A percentile compares a stretch with the other conserved stretches of the same genome.
phyloP scores from a whole-genome alignment of 1,284 basidiomycete species.

The Grifola frondosa region DNA sequence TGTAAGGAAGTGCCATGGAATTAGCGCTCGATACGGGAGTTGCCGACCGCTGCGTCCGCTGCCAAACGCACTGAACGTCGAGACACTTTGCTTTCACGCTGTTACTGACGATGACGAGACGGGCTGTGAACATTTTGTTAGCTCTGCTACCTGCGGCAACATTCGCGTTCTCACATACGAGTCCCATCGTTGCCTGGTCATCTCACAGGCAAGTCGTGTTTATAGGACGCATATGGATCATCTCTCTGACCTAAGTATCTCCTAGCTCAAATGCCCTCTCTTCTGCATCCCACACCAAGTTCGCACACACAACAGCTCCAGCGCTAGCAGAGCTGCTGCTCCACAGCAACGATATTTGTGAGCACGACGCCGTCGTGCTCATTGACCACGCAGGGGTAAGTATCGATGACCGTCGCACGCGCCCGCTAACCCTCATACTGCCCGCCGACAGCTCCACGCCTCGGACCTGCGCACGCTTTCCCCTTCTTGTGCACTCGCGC shows the following conservation, averaged over 20 bases:
- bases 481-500: slow-evolving; percentile 48
- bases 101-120: slow-evolving; percentile 26
- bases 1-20: too few relatives aligned
- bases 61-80: slow-evolving; percentile 2
- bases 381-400: slow-evolving; percentile 69
- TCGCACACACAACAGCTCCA: slow-evolving; percentile 30
- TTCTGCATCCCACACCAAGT: slow-evolving; percentile 34
- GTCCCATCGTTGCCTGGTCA: slow-evolving; percentile 70
- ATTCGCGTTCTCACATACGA: slow-evolving; percentile 56
- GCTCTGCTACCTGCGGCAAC: slow-evolving; percentile 45
- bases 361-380: slow-evolving; percentile 61
- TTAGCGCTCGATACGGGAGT: slow-evolving; percentile 12
- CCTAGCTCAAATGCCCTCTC: slow-evolving; percentile 49
- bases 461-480: slow-evolving; percentile 65
- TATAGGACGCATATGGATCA: slow-evolving; percentile 1
- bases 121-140: slow-evolving; percentile 21
- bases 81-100: slow-evolving; percentile 7
- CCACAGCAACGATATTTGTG: slow-evolving; percentile 49
- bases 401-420: slow-evolving; percentile 10
- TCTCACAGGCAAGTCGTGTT: slow-evolving; percentile 48
- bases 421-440: slow-evolving; percentile 4
- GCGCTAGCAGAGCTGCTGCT: slow-evolving; percentile 47
- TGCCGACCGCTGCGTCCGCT: slow-evolving; percentile 3
- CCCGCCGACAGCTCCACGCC: slow-evolving; percentile 54
- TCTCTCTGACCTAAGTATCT: slow-evolving; percentile 6